Conservation (phyloP, 176 grass and related monocot species). For the Aegilops umbellulata region DNA sequence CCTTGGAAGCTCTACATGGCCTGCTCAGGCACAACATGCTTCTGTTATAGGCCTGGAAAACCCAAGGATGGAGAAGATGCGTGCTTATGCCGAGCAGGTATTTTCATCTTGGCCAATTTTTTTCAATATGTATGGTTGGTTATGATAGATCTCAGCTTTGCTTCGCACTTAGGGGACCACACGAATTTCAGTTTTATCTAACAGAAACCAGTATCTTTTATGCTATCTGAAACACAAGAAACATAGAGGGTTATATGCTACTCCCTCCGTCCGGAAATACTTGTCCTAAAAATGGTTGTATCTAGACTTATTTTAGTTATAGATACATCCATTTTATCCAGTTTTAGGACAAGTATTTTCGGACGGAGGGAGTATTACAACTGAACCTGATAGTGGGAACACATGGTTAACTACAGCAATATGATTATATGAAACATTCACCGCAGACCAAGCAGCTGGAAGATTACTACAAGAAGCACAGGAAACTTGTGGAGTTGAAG, state of each 20-base stretch:
- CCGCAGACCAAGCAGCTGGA: constrained; percentile 79
- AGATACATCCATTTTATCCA: too few relatives aligned
- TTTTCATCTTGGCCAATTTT: background rate
- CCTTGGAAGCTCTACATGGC: constrained; percentile 38
- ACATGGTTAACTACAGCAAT: background rate
- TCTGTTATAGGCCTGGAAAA: constrained; percentile 46
- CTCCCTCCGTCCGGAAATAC: too few relatives aligned
- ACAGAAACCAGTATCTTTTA: background rate
- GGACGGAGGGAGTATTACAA: background rate
- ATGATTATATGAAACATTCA: background rate
- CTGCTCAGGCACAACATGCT: constrained; percentile 44
- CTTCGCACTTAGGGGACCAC: background rate
- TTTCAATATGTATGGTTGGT: background rate
- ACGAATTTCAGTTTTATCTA: background rate
- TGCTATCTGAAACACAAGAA: background rate
- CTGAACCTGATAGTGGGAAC: background rate
- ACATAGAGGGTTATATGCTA: background rate
- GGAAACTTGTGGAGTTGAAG: constrained; percentile 77
- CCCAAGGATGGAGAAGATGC: constrained; percentile 61
- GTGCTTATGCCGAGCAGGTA: constrained; percentile 75
- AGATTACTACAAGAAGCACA: constrained; percentile 83
- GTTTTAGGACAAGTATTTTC: too few relatives aligned
- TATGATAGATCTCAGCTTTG: background rate
- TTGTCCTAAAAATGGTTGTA: too few relatives aligned
- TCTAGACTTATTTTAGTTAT: too few relatives aligned